Percentiles rank a stretch among this genome's conserved stretches.
phyloP scores from a whole-genome alignment of 108 stramenopile species.

The Pelagomonas calceolata region DNA sequence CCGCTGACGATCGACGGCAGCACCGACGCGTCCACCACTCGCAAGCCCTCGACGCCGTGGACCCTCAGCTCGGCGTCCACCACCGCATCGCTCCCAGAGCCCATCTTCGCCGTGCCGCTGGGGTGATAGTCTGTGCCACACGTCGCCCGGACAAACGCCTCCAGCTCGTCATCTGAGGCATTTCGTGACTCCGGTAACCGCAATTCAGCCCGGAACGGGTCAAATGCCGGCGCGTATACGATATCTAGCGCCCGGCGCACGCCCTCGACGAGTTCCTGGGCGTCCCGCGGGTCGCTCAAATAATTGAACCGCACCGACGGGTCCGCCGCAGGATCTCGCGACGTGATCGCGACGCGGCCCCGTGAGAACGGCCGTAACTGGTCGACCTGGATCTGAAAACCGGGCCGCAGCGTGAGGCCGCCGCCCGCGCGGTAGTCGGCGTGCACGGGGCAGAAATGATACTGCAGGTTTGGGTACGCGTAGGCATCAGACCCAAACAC shows the following conservation, averaged over 20 bases:
- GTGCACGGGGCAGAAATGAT: conserved; percentile 4
- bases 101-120: conserved; percentile 14
- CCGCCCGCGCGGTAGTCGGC: neutral
- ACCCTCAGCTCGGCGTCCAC: conserved; percentile 12
- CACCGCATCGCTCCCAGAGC: neutral
- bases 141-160: neutral
- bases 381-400: conserved; percentile 12
- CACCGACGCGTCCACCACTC: conserved; percentile 13
- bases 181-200: neutral
- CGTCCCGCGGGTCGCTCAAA: conserved; percentile 2
- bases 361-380: conserved; percentile 1
- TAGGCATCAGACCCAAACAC: conserved; percentile 22
- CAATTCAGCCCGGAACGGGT: too few species aligned
- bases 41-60: neutral
- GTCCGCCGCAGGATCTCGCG: neutral
- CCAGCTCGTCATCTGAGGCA: neutral
- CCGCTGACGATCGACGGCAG: conserved; percentile 18
- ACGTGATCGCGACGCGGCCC: conserved; percentile 2
- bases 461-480: conserved; percentile 36
- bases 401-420: neutral
- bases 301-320: conserved; percentile 8
- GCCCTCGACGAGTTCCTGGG: neutral
- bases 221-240: too few species aligned
- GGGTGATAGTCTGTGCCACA: conserved; percentile 17
- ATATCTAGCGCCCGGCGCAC: conserved; percentile 1